phyloP scores from a whole-genome alignment of 2,329 filamentous ascomycete genomes.

The Akanthomyces uredinophilus region DNA sequence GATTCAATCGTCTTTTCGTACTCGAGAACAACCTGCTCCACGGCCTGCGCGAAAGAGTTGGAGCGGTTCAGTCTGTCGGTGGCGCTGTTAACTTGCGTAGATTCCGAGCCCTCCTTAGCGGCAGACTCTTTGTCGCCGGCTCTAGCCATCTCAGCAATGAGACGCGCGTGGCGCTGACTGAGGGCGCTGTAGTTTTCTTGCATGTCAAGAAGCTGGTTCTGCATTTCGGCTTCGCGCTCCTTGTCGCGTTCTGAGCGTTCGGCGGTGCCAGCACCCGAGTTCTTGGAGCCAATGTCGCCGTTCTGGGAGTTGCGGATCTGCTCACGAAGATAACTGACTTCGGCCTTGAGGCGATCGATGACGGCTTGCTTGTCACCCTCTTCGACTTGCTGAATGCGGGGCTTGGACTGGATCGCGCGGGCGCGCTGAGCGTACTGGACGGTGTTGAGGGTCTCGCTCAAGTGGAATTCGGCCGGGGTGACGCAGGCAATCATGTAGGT shows the following conservation, averaged over 20 bases:
- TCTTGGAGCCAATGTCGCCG: constrained; percentile 49
- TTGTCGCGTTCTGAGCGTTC: constrained; percentile 75
- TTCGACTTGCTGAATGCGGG: constrained; percentile 88
- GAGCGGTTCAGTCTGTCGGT: constrained; percentile 88
- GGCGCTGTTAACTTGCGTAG: constrained; percentile 66
- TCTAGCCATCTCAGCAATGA: constrained; percentile 89
- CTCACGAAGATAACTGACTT: constrained; percentile 88
- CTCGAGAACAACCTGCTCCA: constrained; percentile 92
- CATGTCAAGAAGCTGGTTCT: constrained; percentile 85
- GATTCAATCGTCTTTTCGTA: constrained; percentile 98
- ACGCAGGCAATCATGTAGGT: constrained; percentile 99
- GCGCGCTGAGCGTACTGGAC: constrained; percentile 96
- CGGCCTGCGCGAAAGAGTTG: constrained; percentile 90
- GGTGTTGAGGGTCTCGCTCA: constrained; percentile 96
- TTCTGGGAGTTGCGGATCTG: constrained; percentile 76
- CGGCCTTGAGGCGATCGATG: constrained; percentile 88
- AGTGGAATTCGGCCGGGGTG: constrained; percentile 91
- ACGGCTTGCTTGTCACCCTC: constrained; percentile 90
- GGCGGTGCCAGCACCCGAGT: constrained; percentile 47
- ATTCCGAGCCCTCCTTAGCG: constrained; percentile 47
- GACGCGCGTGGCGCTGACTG: constrained; percentile 87
- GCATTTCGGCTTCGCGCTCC: constrained; percentile 82
- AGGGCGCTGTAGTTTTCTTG: constrained; percentile 94
- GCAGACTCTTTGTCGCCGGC: constrained; percentile 65
- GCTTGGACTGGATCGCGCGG: constrained; percentile 94